Evolutionary conservation across 495 filamentous ascomycete species (phyloP).

Genomic region (Evernia prunastri): DNA sequence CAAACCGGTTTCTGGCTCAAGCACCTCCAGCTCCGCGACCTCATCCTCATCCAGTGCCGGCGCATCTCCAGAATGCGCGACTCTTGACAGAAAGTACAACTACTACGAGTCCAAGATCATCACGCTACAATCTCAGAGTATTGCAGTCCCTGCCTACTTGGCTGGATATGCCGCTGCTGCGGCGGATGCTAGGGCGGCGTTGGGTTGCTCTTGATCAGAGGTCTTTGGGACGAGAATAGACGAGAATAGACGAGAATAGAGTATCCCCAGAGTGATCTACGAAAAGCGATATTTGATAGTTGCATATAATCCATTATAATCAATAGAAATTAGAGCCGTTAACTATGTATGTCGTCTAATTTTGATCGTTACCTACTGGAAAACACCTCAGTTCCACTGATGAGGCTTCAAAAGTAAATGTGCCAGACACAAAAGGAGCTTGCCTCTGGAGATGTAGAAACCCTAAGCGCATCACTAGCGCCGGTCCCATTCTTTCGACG

Average conservation of each 20-base stretch:
- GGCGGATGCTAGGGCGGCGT: neutral
- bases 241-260: too few relatives aligned
- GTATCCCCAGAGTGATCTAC: neutral
- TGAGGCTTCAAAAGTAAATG: neutral
- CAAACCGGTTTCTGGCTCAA: too few relatives aligned
- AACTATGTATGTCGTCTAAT: neutral
- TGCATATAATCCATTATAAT: neutral
- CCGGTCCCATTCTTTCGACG: neutral
- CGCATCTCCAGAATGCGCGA: neutral
- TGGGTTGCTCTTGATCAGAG: conserved; percentile 1
- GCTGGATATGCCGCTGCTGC: neutral
- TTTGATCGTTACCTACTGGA: too few relatives aligned
- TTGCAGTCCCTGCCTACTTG: neutral
- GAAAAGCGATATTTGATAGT: neutral
- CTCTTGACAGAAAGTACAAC: neutral
- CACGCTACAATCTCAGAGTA: neutral
- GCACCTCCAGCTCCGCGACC: neutral
- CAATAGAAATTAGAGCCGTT: neutral
- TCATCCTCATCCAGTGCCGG: neutral
- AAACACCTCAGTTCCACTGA: too few relatives aligned
- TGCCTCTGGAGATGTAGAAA: neutral
- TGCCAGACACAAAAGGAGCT: neutral
- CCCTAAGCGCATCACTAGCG: conserved; percentile 1
- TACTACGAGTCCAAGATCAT: neutral
- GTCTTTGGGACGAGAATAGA: neutral